Evolutionary conservation across 805 yeast genomes (phyloP).

Genomic region (Wickerhamomyces canadensis): DNA sequence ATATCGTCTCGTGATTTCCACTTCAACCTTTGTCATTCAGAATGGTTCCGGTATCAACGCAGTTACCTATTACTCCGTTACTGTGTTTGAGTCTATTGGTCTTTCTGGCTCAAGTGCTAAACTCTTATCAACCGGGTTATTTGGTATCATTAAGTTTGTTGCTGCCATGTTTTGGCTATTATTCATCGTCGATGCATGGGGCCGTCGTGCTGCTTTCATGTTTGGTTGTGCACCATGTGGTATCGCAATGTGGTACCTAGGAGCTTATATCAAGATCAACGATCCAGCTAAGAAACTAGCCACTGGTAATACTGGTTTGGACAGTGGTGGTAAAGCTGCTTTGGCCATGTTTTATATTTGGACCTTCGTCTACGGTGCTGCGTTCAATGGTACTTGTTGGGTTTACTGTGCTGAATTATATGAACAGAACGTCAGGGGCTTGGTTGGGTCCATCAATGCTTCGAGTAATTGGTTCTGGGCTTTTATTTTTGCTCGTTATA

Average conservation of each 20-base stretch:
- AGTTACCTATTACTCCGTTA: constrained; percentile 46
- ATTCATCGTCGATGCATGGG: constrained; percentile 12
- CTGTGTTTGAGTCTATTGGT: constrained; percentile 44
- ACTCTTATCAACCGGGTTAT: constrained; percentile 45
- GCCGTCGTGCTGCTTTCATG: constrained; percentile 11
- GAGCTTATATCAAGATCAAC: constrained; percentile 10
- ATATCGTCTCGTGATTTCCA: constrained; percentile 32
- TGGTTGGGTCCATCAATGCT: constrained; percentile 10
- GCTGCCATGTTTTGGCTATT: constrained; percentile 10
- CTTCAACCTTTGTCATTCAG: constrained; percentile 37
- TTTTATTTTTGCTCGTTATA: constrained; percentile 13
- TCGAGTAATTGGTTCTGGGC: constrained; percentile 17
- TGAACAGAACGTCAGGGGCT: constrained; percentile 10
- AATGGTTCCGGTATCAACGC: constrained; percentile 47
- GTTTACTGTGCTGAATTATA: constrained; percentile 16
- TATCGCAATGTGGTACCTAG: constrained; percentile 14
- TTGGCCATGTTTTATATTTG: constrained; percentile 15
- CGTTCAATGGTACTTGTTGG: constrained; percentile 17
- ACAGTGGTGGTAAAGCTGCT: constrained; percentile 17
- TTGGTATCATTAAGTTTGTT: constrained; percentile 45
- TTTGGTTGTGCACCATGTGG: constrained; percentile 9
- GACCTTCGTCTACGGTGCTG: constrained; percentile 14
- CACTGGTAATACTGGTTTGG: constrained; percentile 1
- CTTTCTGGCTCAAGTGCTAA: constrained; percentile 38
- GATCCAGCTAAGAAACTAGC: constrained; percentile 5